phyloP scores from a whole-genome alignment of 352 stramenopile species.

The Aphanomyces cochlioides region DNA sequence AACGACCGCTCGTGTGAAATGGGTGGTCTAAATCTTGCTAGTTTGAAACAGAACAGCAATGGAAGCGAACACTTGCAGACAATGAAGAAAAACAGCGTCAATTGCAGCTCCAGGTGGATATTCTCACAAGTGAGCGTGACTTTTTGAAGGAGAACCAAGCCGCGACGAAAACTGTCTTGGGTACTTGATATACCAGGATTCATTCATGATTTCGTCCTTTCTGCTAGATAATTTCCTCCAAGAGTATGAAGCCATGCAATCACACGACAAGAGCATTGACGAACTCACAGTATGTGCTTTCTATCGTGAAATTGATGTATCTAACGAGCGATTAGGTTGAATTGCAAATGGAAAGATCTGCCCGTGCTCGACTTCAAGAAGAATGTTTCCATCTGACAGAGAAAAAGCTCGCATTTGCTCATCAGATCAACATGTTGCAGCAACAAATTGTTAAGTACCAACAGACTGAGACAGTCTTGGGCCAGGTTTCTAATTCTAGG shows the following conservation, averaged over 20 bases:
- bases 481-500: conserved; percentile 33
- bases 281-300: not conserved
- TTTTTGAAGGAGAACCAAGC: not conserved
- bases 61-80: not conserved
- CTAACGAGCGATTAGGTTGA: not conserved
- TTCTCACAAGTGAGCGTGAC: not conserved
- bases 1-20: too few relatives aligned
- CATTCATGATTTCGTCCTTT: too few relatives aligned
- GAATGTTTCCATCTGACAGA: conserved; percentile 22
- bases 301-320: not conserved
- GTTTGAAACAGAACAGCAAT: not conserved
- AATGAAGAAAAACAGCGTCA: not conserved
- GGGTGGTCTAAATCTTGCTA: not conserved
- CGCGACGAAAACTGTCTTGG: not conserved
- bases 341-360: not conserved
- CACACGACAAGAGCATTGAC: not conserved
- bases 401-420: conserved; percentile 41
- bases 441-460: conserved; percentile 59
- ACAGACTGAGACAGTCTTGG: conserved; percentile 71
- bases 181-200: not conserved
- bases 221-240: not conserved
- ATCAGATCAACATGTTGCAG: conserved; percentile 44
- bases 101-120: not conserved
- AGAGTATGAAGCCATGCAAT: conserved; percentile 1
- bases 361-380: not conserved